Evolutionary conservation across 75 land plant species (phyloP), one percentile per base, ranked within the genome.

Genomic region (Sequoiadendron giganteum): DNA sequence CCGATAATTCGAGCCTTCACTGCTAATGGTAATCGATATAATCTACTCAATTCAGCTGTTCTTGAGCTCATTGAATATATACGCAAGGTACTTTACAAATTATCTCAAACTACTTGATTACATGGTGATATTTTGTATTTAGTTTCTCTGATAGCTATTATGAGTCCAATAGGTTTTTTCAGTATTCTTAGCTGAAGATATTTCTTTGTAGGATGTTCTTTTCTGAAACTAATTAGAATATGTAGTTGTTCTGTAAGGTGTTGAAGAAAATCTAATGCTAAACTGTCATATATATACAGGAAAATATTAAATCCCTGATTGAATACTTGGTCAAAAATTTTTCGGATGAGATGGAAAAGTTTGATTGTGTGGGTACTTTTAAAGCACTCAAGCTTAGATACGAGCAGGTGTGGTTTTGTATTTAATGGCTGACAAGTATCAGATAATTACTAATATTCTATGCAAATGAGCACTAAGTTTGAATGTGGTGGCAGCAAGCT

Each of bases 11-110:
- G 93, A 77, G 99, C 89, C n/a, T 98, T 98, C 89, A 85, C 93
- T 90, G 94, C 88, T 39, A 98, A 98, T 90, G 99, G 99, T 2
- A 91, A 93, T 84, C 99, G 99, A n/a, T 98, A 98, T 86, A 97
- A 98, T 88, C 92, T 98, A 88, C 94, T 98, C 21, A 94, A 98
- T 77, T 98, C 99, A 65, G 97, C 96, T 34, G 93, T 98, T 78
- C 88, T 98, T 65, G 99, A 98, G 70, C 94, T 98, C 76, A 88
- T 98, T 86, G 97, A 98, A 86, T 94, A 90, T 88, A 94, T 98
- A 49, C 93, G 96, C 10, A 97, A 95, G 96, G 99, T 97, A 86
- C 55, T 40, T 87, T 30, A 34, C 13, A 52, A 40, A 89, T 52
- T 77, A 34, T 61, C 52, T 42, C 82, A 79, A 79, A 19, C 40